Evolutionary conservation across 192 early-diverging fungal genomes (phyloP).

Genomic region (Coemansia sp.): DNA sequence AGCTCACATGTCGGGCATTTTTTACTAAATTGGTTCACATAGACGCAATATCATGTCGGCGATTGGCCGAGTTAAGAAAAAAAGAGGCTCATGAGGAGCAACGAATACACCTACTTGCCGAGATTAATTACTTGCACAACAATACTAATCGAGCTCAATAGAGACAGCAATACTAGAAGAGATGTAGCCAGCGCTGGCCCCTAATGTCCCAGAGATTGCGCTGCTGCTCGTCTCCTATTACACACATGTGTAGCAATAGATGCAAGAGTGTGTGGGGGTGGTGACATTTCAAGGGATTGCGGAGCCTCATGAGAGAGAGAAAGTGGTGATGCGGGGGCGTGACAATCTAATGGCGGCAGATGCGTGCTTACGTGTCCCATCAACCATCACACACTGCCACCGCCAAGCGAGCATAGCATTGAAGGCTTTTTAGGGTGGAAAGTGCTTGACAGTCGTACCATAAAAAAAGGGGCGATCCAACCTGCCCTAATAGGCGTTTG

Average conservation of each 20-base stretch:
- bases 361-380: neutral
- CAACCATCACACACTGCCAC: neutral
- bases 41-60: neutral
- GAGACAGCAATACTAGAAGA: neutral
- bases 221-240: neutral
- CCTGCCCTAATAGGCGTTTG: neutral
- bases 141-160: neutral
- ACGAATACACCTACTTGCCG: neutral
- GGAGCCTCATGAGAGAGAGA: neutral
- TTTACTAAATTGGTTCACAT: conserved; percentile 4
- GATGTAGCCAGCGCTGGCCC: neutral
- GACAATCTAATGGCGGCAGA: neutral
- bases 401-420: neutral
- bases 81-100: neutral
- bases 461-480: neutral
- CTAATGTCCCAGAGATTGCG: neutral
- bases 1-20: conserved; percentile 6
- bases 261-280: neutral
- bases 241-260: neutral
- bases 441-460: neutral
- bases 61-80: neutral
- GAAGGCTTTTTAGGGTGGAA: neutral
- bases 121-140: neutral
- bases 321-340: neutral
- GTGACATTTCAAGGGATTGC: neutral